These are phyloP conservation scores for Lotmaria passim DNA, from an alignment of 208 protist species.

Conservation along the genomic window DNA sequence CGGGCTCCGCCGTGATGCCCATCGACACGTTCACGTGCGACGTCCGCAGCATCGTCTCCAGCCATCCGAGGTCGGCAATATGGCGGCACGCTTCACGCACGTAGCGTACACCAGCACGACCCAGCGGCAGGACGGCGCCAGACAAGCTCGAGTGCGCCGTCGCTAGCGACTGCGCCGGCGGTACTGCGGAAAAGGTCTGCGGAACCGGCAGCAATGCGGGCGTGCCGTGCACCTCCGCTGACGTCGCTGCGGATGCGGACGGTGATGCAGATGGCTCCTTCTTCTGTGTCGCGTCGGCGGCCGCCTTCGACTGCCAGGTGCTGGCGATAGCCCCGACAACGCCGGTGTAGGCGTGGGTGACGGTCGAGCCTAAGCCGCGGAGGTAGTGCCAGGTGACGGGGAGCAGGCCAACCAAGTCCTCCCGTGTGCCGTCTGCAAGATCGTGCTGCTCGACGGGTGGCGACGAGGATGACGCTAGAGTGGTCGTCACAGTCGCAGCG, in stretches of 20 bases:
- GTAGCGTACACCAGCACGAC: conserved; percentile 22
- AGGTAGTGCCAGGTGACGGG: conserved; percentile 37
- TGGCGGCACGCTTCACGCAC: conserved; percentile 14
- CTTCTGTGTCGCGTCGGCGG: not conserved
- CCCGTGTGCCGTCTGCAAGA: not conserved
- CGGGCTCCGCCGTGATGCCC: conserved; percentile 38
- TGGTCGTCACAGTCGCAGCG: not conserved
- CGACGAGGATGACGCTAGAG: not conserved
- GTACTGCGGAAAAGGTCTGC: not conserved
- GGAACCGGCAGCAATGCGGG: not conserved
- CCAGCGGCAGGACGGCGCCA: conserved; percentile 1
- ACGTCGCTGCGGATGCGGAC: conserved; percentile 4
- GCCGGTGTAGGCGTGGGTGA: conserved; percentile 19
- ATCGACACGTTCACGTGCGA: conserved; percentile 63
- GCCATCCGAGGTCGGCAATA: conserved; percentile 32
- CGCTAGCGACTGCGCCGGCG: conserved; percentile 8
- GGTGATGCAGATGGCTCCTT: too few relatives aligned
- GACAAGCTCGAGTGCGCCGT: not conserved
- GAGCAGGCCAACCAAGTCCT: conserved; percentile 30
- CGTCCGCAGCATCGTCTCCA: conserved; percentile 36
- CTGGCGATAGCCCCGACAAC: conserved; percentile 12
- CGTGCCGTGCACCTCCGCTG: not conserved
- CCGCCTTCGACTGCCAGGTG: not conserved
- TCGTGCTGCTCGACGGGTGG: not conserved
- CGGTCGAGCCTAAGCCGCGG: conserved; percentile 16